phyloP scores from a whole-genome alignment of 2,329 filamentous ascomycete genomes.

The Fusarium mangiferae region DNA sequence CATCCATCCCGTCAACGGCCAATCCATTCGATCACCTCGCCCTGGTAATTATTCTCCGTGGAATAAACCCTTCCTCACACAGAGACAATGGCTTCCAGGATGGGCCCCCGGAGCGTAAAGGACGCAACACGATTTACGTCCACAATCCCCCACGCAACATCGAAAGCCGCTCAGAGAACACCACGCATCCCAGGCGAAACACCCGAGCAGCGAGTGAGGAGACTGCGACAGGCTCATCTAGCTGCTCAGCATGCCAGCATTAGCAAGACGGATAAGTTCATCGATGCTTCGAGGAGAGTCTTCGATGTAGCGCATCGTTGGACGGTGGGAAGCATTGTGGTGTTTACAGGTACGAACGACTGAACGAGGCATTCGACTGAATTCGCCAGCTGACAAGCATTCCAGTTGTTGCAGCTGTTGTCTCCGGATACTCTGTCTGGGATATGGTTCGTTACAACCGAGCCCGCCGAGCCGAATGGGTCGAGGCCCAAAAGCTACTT shows the following conservation, averaged over 20 bases:
- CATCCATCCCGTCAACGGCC: constrained; percentile 37
- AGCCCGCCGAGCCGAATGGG: constrained; percentile 68
- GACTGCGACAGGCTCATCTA: constrained; percentile 73
- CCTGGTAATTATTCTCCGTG: not conserved
- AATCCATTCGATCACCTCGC: not conserved
- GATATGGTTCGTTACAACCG: constrained; percentile 72
- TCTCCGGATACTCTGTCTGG: constrained; percentile 68
- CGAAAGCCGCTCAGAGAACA: constrained; percentile 60
- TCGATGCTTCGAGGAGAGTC: constrained; percentile 60
- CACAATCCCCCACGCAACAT: constrained; percentile 70
- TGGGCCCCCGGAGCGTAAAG: constrained; percentile 73
- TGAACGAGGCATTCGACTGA: not conserved
- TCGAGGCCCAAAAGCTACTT: constrained; percentile 64
- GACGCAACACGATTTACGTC: constrained; percentile 79
- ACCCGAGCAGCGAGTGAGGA: constrained; percentile 74
- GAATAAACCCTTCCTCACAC: not conserved
- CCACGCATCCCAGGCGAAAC: constrained; percentile 63
- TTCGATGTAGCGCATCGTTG: constrained; percentile 67
- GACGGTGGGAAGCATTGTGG: constrained; percentile 64
- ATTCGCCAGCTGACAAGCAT: constrained; percentile 3
- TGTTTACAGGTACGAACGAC: constrained; percentile 63
- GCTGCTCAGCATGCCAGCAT: constrained; percentile 70
- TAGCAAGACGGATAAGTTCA: constrained; percentile 62
- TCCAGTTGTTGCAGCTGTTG: constrained; percentile 64
- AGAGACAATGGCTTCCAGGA: constrained; percentile 54